Conservation (phyloP, 2,329 filamentous ascomycete species). For the Drechslerella stenobrocha region DNA sequence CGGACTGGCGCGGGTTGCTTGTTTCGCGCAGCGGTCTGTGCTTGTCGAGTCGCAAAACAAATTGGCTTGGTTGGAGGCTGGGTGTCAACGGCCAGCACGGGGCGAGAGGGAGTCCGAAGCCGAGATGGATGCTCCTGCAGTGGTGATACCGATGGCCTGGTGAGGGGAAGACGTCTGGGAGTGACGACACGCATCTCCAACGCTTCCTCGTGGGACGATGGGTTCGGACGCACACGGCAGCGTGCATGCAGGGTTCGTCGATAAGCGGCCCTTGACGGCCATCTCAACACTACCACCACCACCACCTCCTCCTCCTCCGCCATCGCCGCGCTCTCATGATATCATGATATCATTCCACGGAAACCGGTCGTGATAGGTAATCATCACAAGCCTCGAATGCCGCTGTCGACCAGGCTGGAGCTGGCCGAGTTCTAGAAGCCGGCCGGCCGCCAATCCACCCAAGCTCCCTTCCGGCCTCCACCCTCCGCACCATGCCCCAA, state of each 20-base stretch:
- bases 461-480: neutral
- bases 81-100: too few relatives aligned
- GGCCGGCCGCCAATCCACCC: neutral
- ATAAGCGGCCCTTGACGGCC: conserved; percentile 2
- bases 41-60: too few relatives aligned
- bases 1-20: too few relatives aligned
- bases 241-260: neutral
- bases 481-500: conserved; percentile 1
- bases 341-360: too few relatives aligned
- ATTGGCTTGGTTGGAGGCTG: too few relatives aligned
- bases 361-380: conserved; percentile 6
- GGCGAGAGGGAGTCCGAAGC: too few relatives aligned
- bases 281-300: neutral
- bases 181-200: conserved; percentile 6
- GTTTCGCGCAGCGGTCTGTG: too few relatives aligned
- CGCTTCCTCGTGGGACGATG: neutral
- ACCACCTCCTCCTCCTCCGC: neutral
- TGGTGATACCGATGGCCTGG: too few relatives aligned
- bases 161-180: neutral
- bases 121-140: too few relatives aligned
- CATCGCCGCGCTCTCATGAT: neutral
- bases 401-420: too few relatives aligned
- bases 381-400: too few relatives aligned
- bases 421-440: conserved; percentile 2
- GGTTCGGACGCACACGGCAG: conserved; percentile 2